A percentile compares a stretch with the other conserved stretches of the same genome.
phyloP scores from a whole-genome alignment of 768 basidiomycete species.

The Udeniomyces megalosporus region DNA sequence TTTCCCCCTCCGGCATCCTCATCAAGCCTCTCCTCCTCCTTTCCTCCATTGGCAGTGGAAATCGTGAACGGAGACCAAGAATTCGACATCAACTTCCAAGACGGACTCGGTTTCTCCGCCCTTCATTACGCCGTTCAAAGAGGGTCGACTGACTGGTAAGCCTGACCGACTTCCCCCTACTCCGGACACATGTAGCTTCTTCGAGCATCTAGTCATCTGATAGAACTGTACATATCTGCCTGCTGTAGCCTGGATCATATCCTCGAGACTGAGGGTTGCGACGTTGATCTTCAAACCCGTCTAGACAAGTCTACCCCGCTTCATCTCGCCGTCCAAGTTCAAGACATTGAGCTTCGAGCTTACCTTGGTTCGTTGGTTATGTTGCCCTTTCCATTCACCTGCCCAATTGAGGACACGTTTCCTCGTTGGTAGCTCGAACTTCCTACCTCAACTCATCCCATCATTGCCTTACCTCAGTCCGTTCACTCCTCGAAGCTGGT shows the following conservation, averaged over 20 bases:
- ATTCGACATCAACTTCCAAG: constrained; percentile 17
- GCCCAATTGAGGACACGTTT: too few species aligned
- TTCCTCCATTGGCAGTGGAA: neutral
- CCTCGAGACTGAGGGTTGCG: constrained; percentile 12
- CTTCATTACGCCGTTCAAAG: constrained; percentile 16
- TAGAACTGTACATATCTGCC: too few species aligned
- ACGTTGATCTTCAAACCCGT: constrained; percentile 14
- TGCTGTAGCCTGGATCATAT: constrained; percentile 6
- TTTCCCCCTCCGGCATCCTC: neutral
- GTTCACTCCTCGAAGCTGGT: constrained; percentile 7
- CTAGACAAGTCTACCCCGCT: constrained; percentile 14
- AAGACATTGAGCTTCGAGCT: constrained; percentile 3
- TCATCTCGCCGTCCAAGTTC: constrained; percentile 11
- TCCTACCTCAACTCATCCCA: neutral
- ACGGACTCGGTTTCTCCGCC: constrained; percentile 15
- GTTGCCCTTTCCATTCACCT: neutral
- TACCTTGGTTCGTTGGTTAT: constrained; percentile 5
- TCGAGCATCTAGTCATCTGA: too few species aligned
- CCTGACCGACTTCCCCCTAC: neutral
- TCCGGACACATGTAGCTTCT: neutral
- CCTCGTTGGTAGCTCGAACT: neutral
- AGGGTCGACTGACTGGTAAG: constrained; percentile 15
- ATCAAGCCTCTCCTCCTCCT: neutral
- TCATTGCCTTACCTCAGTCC: neutral
- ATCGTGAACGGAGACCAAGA: neutral